phyloP scores from a whole-genome alignment of 1,139 yeast genomes.

The Sugiyamaella pinicola region DNA sequence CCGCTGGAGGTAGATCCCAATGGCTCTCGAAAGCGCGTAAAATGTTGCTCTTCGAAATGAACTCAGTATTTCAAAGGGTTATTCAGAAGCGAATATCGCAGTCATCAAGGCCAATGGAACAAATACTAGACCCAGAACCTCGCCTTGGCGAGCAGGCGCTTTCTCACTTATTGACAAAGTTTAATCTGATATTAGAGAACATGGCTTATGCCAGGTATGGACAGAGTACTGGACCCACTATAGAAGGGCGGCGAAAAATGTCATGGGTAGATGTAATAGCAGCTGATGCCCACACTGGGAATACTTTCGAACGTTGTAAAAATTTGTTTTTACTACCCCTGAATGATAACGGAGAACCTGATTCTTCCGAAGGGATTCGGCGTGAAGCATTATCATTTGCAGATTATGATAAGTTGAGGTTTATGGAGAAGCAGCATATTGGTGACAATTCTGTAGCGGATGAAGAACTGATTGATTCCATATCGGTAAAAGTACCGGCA shows the following conservation, averaged over 20 bases:
- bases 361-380: background rate
- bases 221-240: background rate
- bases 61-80: slow-evolving; percentile 30
- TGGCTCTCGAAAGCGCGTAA: slow-evolving; percentile 22
- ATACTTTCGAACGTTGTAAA: slow-evolving; percentile 28
- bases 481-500: background rate
- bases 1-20: no score
- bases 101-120: slow-evolving; percentile 18
- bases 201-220: slow-evolving; percentile 11
- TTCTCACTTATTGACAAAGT: slow-evolving; percentile 3
- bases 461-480: slow-evolving; percentile 14
- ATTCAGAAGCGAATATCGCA: slow-evolving; percentile 29
- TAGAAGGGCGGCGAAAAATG: background rate
- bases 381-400: background rate
- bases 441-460: slow-evolving; percentile 12
- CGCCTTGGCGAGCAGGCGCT: slow-evolving; percentile 28
- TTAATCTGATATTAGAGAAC: slow-evolving; percentile 3
- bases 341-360: background rate
- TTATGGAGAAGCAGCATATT: slow-evolving; percentile 3
- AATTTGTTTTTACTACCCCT: slow-evolving; percentile 24
- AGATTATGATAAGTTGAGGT: slow-evolving; percentile 1
- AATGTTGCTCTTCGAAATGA: slow-evolving; percentile 29
- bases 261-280: slow-evolving; percentile 28
- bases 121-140: slow-evolving; percentile 28
- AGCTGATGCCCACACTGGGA: slow-evolving; percentile 26